These are phyloP conservation scores for Capniomyces stellatus DNA, from an alignment of 371 early-diverging fungal species.

Conservation along the genomic window DNA sequence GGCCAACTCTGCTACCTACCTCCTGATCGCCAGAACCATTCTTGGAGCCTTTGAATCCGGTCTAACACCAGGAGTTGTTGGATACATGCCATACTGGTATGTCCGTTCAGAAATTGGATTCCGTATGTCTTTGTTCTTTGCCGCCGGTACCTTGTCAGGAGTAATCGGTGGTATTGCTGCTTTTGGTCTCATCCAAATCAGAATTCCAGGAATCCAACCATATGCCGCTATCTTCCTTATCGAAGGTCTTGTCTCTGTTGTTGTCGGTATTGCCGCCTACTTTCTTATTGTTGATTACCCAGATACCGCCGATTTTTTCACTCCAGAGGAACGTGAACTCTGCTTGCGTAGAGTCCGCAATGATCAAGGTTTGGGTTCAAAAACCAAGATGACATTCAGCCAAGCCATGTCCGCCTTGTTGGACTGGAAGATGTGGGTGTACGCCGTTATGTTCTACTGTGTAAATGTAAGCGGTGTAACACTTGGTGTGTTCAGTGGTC, in stretches of 20 bases:
- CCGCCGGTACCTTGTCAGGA: slow-evolving; percentile 25
- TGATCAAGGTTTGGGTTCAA: slow-evolving; percentile 10
- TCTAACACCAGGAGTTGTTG: slow-evolving; percentile 31
- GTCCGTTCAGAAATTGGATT: slow-evolving; percentile 16
- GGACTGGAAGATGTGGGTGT: slow-evolving; percentile 8
- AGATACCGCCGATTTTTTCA: slow-evolving; percentile 36
- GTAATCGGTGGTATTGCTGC: slow-evolving; percentile 40
- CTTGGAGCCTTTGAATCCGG: slow-evolving; percentile 43
- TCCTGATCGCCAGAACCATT: slow-evolving; percentile 32
- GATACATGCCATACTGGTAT: slow-evolving; percentile 23
- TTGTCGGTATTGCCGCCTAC: slow-evolving; percentile 36
- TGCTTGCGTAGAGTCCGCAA: slow-evolving; percentile 31
- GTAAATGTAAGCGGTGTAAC: neutral
- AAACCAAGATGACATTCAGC: slow-evolving; percentile 5
- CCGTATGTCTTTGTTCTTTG: slow-evolving; percentile 23
- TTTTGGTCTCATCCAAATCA: slow-evolving; percentile 33
- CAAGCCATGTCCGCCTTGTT: slow-evolving; percentile 11
- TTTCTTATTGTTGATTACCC: slow-evolving; percentile 54
- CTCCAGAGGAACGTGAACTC: slow-evolving; percentile 31
- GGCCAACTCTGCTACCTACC: slow-evolving; percentile 27
- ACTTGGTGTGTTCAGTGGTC: neutral
- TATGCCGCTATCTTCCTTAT: slow-evolving; percentile 41
- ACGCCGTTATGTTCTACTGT: slow-evolving; percentile 4
- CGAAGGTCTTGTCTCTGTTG: slow-evolving; percentile 46
- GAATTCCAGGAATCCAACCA: slow-evolving; percentile 10